Evolutionary conservation across 208 protist genomes (phyloP).

Genomic region (Acanthamoeba sp.): DNA sequence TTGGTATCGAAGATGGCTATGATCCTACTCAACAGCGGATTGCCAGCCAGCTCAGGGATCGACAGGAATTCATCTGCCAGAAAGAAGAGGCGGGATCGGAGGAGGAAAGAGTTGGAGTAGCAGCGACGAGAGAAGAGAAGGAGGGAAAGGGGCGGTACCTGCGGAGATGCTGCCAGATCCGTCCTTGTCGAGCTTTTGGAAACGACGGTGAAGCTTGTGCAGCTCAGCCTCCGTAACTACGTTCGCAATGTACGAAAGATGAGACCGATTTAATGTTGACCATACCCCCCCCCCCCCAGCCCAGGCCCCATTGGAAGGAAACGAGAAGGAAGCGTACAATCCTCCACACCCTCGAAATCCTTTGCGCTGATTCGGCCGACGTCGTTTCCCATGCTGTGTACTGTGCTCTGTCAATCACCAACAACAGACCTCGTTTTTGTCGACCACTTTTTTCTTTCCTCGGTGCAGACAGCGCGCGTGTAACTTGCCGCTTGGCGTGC

Average conservation of each 20-base stretch:
- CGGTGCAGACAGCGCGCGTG: too few relatives aligned
- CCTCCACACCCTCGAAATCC: constrained; percentile 7
- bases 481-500: too few relatives aligned
- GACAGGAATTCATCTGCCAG: constrained; percentile 81
- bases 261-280: too few relatives aligned
- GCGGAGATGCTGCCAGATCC: constrained; percentile 85
- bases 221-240: constrained; percentile 89
- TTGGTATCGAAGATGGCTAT: constrained; percentile 92
- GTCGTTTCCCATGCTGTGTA: background rate
- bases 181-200: constrained; percentile 91
- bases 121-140: background rate
- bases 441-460: too few relatives aligned
- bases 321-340: background rate
- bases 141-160: constrained; percentile 18
- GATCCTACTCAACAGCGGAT: constrained; percentile 89
- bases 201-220: constrained; percentile 88
- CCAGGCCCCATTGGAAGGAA: too few relatives aligned
- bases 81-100: too few relatives aligned
- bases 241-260: too few relatives aligned
- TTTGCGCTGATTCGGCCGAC: constrained; percentile 8
- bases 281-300: too few relatives aligned
- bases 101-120: constrained; percentile 64
- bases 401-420: too few relatives aligned
- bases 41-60: constrained; percentile 84
- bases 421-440: too few relatives aligned